These are phyloP conservation scores for Trichoderma erinaceum DNA, from an alignment of 495 filamentous ascomycete genomes.

Conservation along the genomic window DNA sequence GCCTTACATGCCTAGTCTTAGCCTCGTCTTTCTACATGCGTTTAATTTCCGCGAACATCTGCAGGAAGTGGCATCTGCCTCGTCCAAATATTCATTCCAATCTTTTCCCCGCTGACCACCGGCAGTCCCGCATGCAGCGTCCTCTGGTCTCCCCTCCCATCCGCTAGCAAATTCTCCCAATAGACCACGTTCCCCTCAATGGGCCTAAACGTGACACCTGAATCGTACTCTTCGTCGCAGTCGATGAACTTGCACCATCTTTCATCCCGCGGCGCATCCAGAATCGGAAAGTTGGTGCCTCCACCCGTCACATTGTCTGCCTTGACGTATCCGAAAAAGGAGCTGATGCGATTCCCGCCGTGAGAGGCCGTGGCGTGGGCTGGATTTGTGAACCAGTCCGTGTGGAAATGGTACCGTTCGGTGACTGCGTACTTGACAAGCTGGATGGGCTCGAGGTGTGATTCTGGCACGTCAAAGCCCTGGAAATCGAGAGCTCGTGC, in stretches of 20 bases:
- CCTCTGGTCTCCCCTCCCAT: slow-evolving; percentile 55
- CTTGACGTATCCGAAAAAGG: slow-evolving; percentile 54
- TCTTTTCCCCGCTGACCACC: slow-evolving; percentile 60
- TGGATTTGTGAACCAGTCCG: slow-evolving; percentile 49
- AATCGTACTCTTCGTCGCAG: slow-evolving; percentile 47
- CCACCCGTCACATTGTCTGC: slow-evolving; percentile 43
- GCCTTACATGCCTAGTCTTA: not conserved
- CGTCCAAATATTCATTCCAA: slow-evolving; percentile 81
- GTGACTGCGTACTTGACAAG: slow-evolving; percentile 46
- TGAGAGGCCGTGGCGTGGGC: slow-evolving; percentile 30
- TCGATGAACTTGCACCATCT: slow-evolving; percentile 58
- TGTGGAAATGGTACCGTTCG: slow-evolving; percentile 49
- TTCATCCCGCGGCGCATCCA: slow-evolving; percentile 31
- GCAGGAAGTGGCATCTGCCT: slow-evolving; percentile 32
- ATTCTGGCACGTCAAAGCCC: slow-evolving; percentile 45
- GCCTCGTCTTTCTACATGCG: not conserved
- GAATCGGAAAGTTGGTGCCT: slow-evolving; percentile 50
- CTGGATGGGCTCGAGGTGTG: slow-evolving; percentile 48
- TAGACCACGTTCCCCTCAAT: slow-evolving; percentile 66
- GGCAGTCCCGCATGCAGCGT: slow-evolving; percentile 67
- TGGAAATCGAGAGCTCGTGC: slow-evolving; percentile 63
- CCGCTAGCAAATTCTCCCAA: slow-evolving; percentile 61
- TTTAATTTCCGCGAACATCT: slow-evolving; percentile 27
- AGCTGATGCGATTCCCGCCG: slow-evolving; percentile 45
- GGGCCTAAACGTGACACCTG: slow-evolving; percentile 61